Percentiles rank a stretch among this genome's conserved stretches.
These are phyloP conservation scores for Zelopaecilomyces penicillatus DNA, from an alignment of 2,329 filamentous ascomycete species.

Conservation along the genomic window DNA sequence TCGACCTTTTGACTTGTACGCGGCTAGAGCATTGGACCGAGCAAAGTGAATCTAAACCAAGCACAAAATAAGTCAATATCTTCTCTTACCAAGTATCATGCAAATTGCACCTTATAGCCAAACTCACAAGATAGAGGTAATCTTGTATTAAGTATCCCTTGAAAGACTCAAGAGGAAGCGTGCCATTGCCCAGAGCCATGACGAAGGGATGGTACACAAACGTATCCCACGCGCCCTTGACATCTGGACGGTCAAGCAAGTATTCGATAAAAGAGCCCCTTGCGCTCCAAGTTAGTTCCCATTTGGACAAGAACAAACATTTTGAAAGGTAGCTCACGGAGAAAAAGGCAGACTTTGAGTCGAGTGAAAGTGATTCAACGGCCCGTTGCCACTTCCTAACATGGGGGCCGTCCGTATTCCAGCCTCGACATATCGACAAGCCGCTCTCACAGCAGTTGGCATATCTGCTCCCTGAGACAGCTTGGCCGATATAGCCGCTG, in stretches of 20 bases:
- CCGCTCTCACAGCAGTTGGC: conserved; percentile 53
- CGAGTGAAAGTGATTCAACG: conserved; percentile 73
- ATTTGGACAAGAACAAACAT: not conserved
- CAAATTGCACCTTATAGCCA: not conserved
- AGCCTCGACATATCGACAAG: conserved; percentile 62
- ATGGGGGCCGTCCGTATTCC: conserved; percentile 58
- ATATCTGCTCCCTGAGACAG: conserved; percentile 52
- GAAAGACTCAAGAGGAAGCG: conserved; percentile 67
- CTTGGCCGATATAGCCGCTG: conserved; percentile 68
- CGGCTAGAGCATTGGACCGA: conserved; percentile 73
- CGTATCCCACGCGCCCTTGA: conserved; percentile 63
- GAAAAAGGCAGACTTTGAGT: conserved; percentile 59
- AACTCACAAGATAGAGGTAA: conserved; percentile 71
- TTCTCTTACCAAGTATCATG: no score
- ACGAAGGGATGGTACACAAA: conserved; percentile 83
- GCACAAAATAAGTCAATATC: no score
- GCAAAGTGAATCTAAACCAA: conserved; percentile 67
- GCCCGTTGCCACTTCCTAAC: conserved; percentile 60
- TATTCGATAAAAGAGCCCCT: conserved; percentile 79
- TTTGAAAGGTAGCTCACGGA: conserved; percentile 35
- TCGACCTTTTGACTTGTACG: conserved; percentile 73
- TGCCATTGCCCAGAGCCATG: conserved; percentile 64
- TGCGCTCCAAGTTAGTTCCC: not conserved
- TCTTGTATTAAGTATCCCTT: conserved; percentile 88
- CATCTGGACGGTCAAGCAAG: conserved; percentile 64